Conservation (phyloP, 148 eudicot genomes). For the Simmondsia chinensis region DNA sequence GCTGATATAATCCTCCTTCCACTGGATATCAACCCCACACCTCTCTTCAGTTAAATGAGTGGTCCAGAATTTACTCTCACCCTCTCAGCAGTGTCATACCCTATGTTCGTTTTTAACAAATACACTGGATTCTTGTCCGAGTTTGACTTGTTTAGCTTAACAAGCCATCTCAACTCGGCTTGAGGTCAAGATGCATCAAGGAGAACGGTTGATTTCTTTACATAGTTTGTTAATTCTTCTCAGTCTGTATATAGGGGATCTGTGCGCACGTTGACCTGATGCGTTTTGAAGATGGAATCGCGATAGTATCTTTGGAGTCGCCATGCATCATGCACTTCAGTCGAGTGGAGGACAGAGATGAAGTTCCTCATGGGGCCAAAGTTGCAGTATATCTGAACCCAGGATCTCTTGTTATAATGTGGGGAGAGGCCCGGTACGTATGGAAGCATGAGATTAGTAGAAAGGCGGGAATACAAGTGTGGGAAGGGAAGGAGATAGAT, state of each 20-base stretch:
- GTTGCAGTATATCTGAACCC: conserved; percentile 64
- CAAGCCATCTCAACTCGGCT: too few relatives aligned
- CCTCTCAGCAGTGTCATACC: too few relatives aligned
- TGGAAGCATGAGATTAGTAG: conserved; percentile 96
- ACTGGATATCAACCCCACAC: too few relatives aligned
- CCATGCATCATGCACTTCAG: conserved; percentile 84
- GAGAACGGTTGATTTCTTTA: too few relatives aligned
- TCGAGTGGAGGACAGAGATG: conserved; percentile 24
- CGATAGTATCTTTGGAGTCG: conserved; percentile 77
- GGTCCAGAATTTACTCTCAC: too few relatives aligned
- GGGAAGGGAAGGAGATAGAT: conserved; percentile 63
- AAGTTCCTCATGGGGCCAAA: conserved; percentile 12
- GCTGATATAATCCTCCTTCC: too few relatives aligned
- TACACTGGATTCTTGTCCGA: too few relatives aligned
- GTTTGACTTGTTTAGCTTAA: too few relatives aligned
- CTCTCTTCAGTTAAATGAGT: too few relatives aligned
- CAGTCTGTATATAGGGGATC: conserved; percentile 54
- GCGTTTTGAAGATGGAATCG: conserved; percentile 96
- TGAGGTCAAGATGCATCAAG: too few relatives aligned
- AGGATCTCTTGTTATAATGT: conserved; percentile 71
- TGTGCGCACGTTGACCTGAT: conserved; percentile 90
- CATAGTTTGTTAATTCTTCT: background rate
- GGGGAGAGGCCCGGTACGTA: conserved; percentile 76
- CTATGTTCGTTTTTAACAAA: too few relatives aligned
- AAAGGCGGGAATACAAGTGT: conserved; percentile 66